Evolutionary conservation across 2,329 filamentous ascomycete species (phyloP).

Genomic region (Colletotrichum noveboracense): DNA sequence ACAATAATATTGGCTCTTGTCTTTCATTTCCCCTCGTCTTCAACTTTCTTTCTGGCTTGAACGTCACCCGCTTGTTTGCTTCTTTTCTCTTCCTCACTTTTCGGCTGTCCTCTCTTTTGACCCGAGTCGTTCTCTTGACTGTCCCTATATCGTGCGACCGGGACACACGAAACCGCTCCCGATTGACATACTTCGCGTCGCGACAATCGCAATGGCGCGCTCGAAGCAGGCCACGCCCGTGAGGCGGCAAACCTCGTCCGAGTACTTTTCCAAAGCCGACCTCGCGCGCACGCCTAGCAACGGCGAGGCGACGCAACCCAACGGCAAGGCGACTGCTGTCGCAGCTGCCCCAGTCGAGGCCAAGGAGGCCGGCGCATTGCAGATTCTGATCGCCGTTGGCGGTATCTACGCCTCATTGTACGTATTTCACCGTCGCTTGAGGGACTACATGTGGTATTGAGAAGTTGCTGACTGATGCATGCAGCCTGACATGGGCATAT

Average conservation of each 20-base stretch:
- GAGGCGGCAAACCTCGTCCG: slow-evolving; percentile 69
- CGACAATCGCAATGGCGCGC: slow-evolving; percentile 65
- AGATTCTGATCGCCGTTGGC: slow-evolving; percentile 85
- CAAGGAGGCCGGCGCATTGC: slow-evolving; percentile 67
- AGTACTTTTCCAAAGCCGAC: slow-evolving; percentile 62
- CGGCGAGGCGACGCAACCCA: slow-evolving; percentile 16
- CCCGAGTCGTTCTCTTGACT: neutral
- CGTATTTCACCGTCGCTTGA: slow-evolving; percentile 31
- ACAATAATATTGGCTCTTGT: neutral
- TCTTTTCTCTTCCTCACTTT: neutral
- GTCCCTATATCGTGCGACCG: neutral
- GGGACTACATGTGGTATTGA: neutral
- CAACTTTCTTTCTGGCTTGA: neutral
- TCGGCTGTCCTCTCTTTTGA: neutral
- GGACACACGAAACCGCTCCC: neutral
- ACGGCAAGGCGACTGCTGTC: slow-evolving; percentile 30
- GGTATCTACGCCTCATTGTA: slow-evolving; percentile 99
- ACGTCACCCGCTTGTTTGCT: too few species aligned
- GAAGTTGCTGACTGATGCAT: neutral
- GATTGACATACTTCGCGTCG: neutral
- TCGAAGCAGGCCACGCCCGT: slow-evolving; percentile 71
- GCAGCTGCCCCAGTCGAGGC: slow-evolving; percentile 30
- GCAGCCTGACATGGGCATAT: slow-evolving; percentile 89
- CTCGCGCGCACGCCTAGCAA: slow-evolving; percentile 36
- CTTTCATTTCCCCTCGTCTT: neutral